phyloP scores from a whole-genome alignment of 2,329 filamentous ascomycete genomes.

The Trichoderma sp. region DNA sequence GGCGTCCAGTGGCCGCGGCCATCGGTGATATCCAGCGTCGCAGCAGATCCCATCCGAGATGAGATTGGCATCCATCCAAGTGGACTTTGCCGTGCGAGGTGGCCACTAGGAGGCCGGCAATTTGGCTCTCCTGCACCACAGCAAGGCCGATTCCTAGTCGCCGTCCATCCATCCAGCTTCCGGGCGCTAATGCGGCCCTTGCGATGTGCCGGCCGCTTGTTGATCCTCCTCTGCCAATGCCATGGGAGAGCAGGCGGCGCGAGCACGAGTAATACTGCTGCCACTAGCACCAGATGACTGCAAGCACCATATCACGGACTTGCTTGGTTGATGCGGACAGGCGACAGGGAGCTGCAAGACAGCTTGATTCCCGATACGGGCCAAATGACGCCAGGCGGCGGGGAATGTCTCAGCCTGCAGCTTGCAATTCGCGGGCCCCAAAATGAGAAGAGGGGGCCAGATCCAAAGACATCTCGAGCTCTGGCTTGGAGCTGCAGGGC shows the following conservation, averaged over 20 bases:
- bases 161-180: slow-evolving; percentile 12
- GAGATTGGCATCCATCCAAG: slow-evolving; percentile 9
- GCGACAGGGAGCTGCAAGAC: slow-evolving; percentile 17
- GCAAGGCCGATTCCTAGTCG: slow-evolving; percentile 20
- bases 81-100: slow-evolving; percentile 3
- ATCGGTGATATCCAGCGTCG: slow-evolving; percentile 5
- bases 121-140: not conserved
- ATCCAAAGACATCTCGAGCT: slow-evolving; percentile 4
- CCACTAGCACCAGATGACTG: not conserved
- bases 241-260: not conserved
- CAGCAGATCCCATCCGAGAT: slow-evolving; percentile 9
- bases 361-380: slow-evolving; percentile 22
- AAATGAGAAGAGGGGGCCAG: slow-evolving; percentile 2
- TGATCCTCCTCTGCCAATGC: slow-evolving; percentile 6
- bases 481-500: slow-evolving; percentile 22
- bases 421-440: slow-evolving; percentile 15
- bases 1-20: slow-evolving; percentile 20
- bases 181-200: slow-evolving; percentile 32
- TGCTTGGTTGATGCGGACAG: not conserved
- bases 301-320: not conserved
- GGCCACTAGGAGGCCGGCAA: slow-evolving; percentile 23
- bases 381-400: slow-evolving; percentile 22
- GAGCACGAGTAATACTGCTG: not conserved
- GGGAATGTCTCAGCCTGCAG: slow-evolving; percentile 22
- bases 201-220: slow-evolving; percentile 26